Conservation (phyloP, 106 monocot species). For the Ottelia alismoides region DNA sequence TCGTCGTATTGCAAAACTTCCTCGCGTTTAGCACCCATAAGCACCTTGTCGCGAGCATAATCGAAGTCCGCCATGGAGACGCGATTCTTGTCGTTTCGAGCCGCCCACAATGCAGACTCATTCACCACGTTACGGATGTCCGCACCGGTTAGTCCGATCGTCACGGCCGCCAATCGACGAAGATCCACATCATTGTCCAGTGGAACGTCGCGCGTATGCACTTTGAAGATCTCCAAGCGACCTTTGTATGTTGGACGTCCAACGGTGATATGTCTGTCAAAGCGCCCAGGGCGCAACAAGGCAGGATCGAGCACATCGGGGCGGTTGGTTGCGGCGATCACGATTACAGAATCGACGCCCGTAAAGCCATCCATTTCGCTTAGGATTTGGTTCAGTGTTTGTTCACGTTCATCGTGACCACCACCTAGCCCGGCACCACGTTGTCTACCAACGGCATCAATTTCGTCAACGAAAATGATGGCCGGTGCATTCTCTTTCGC, state of each 20-base stretch:
- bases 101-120: slow-evolving; percentile 83
- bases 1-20: slow-evolving; percentile 86
- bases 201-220: slow-evolving; percentile 50
- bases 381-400: too few species aligned
- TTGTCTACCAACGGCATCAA: too few species aligned
- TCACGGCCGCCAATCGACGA: slow-evolving; percentile 76
- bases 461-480: slow-evolving; percentile 91
- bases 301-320: too few species aligned
- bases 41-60: slow-evolving; percentile 81
- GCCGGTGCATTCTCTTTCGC: slow-evolving; percentile 37
- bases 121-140: slow-evolving; percentile 86
- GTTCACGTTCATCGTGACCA: too few species aligned
- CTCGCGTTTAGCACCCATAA: slow-evolving; percentile 90
- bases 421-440: too few species aligned
- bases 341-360: slow-evolving; percentile 74
- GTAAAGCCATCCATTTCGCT: slow-evolving; percentile 94
- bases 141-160: slow-evolving; percentile 88
- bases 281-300: slow-evolving; percentile 4
- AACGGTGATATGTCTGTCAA: slow-evolving; percentile 10
- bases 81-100: slow-evolving; percentile 54
- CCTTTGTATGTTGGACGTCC: neutral
- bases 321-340: too few species aligned
- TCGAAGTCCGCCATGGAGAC: slow-evolving; percentile 84
- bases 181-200: slow-evolving; percentile 69
- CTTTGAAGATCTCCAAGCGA: slow-evolving; percentile 1